Evolutionary conservation across 2,329 filamentous ascomycete species (phyloP).

Genomic region (Sarocladium kiliense): DNA sequence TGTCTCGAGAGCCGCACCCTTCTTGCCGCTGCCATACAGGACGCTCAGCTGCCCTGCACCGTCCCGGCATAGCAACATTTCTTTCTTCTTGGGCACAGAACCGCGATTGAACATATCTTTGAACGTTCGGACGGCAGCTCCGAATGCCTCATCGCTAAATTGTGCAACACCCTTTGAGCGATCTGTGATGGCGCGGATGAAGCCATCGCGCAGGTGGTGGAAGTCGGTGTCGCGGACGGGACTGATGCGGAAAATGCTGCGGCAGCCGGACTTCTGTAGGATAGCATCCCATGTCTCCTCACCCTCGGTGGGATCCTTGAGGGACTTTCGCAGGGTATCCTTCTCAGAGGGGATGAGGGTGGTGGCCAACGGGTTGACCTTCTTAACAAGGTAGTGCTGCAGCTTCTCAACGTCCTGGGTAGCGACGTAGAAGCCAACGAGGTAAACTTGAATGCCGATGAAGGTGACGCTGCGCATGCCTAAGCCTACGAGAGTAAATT

Average conservation of each 20-base stretch:
- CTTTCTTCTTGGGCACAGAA: slow-evolving; percentile 73
- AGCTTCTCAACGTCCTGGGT: slow-evolving; percentile 76
- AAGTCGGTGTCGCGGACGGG: slow-evolving; percentile 95
- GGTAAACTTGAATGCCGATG: slow-evolving; percentile 85
- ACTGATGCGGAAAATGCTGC: slow-evolving; percentile 76
- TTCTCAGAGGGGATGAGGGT: slow-evolving; percentile 81
- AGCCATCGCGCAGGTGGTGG: slow-evolving; percentile 84
- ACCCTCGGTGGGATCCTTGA: slow-evolving; percentile 65
- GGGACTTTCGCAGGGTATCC: slow-evolving; percentile 59
- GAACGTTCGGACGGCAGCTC: slow-evolving; percentile 68
- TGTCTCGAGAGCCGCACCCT: slow-evolving; percentile 34
- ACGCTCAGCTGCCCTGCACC: slow-evolving; percentile 60
- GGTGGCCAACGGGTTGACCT: slow-evolving; percentile 72
- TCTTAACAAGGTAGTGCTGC: slow-evolving; percentile 70
- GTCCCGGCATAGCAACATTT: slow-evolving; percentile 69
- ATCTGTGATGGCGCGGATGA: slow-evolving; percentile 77
- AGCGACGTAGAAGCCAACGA: slow-evolving; percentile 87
- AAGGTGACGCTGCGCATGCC: slow-evolving; percentile 90
- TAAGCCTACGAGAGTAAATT: slow-evolving; percentile 85
- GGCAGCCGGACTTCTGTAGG: slow-evolving; percentile 60
- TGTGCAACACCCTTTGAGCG: slow-evolving; percentile 56
- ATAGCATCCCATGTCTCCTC: slow-evolving; percentile 71
- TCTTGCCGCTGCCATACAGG: slow-evolving; percentile 57
- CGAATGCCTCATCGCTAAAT: slow-evolving; percentile 70
- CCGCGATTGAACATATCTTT: slow-evolving; percentile 76